Evolutionary conservation across 441 rosid genomes (phyloP), one percentile per base, ranked within the genome.

Genomic region (Flueggea neowawraea): DNA sequence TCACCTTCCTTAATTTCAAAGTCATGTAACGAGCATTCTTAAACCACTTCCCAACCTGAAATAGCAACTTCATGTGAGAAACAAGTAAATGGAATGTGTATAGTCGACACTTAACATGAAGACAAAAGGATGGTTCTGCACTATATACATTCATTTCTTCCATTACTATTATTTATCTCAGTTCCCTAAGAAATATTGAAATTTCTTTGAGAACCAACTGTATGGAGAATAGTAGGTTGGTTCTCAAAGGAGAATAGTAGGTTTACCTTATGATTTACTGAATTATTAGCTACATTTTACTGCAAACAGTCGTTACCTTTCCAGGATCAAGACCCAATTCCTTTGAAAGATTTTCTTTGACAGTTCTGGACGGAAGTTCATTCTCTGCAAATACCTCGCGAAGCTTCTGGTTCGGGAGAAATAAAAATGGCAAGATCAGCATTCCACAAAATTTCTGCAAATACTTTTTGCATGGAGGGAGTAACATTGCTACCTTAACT

Each of bases 21-120:
- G 99, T 95, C 73, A 82, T 62, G 73, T 91, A 95, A 28, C 99
- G 84, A n/a, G 98, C 79, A 76, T 95, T 95, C 85, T 91, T 91
- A 80, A 95, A 95, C 98, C 99, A 95, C 80, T 91, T 91, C 81
- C 83, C 88, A 56, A 95, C 97, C 99, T 95, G 96, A 80, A 75
- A 61, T 65, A 61, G 57, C 64, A 62, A 66, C 43, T 71, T 36
- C 39, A 57, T 28, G 52, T 63, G 10, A 73, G 73, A 69, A 69
- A 15, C 59, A 12, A 56, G 57, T 60, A 55, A 17, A 48, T 15
- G 45, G n/a, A 64, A 59, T 48, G 64, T 53, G 28, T 32, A 17
- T 12, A 47, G 12, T 14, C 4, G 7, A 9, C 2, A 6, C 14
- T 47, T 47, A 36, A 47, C 50, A 47, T 11, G 9, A 47, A 10